Evolutionary conservation across 2,329 filamentous ascomycete species (phyloP).

Genomic region (Hirsutella thompsonii): DNA sequence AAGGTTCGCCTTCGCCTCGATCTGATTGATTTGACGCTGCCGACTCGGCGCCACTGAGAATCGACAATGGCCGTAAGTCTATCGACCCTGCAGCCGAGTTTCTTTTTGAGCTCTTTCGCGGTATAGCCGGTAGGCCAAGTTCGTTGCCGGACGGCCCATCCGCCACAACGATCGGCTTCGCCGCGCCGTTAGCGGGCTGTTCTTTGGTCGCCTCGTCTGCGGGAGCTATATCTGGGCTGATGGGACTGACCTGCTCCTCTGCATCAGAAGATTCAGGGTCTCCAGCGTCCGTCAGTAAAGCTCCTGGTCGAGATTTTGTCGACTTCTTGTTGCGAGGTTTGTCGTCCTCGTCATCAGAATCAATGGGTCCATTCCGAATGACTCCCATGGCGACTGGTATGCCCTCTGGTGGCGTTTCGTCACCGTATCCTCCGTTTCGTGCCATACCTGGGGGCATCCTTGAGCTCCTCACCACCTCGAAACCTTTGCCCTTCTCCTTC

Average conservation of each 20-base stretch:
- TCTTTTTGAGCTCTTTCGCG: constrained; percentile 61
- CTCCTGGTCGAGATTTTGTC: constrained; percentile 15
- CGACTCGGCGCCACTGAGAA: constrained; percentile 17
- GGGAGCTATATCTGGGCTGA: constrained; percentile 1
- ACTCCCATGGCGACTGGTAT: constrained; percentile 53
- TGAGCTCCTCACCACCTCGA: constrained; percentile 87
- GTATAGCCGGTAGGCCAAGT: constrained; percentile 42
- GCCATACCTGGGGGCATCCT: constrained; percentile 68
- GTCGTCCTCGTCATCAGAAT: constrained; percentile 37
- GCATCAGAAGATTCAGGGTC: constrained; percentile 32
- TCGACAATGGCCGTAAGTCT: constrained; percentile 19
- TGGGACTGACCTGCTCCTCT: constrained; percentile 24
- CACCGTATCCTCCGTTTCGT: constrained; percentile 37
- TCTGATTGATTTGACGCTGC: constrained; percentile 6
- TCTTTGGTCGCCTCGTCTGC: too few species aligned
- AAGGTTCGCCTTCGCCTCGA: constrained; percentile 4
- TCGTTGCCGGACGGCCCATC: constrained; percentile 10
- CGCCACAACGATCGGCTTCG: neutral
- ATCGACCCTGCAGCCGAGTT: constrained; percentile 26
- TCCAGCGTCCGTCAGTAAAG: constrained; percentile 32
- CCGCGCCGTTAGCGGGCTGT: too few species aligned
- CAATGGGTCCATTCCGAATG: constrained; percentile 46
- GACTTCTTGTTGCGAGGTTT: constrained; percentile 12
- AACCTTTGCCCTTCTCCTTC: constrained; percentile 91
- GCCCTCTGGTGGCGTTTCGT: constrained; percentile 55